Conservation (phyloP, 2,329 filamentous ascomycete species). For the Dissoconium aciculare region DNA sequence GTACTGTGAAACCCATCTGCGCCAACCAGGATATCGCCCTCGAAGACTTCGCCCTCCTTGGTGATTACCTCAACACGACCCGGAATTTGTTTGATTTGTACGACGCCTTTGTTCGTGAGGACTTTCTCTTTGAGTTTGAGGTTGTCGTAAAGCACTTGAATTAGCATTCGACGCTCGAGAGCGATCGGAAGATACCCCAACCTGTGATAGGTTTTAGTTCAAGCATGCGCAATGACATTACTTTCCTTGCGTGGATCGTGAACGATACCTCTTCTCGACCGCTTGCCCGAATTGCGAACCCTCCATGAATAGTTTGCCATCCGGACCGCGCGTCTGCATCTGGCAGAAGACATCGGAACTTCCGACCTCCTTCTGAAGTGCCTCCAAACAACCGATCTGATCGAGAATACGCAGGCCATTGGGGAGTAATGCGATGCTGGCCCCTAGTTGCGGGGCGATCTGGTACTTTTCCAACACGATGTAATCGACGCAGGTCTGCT, state of each 20-base stretch:
- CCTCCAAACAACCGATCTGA: slow-evolving; percentile 4
- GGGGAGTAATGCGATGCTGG: slow-evolving; percentile 4
- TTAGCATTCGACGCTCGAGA: slow-evolving; percentile 2
- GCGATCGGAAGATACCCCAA: neutral
- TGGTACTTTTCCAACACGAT: slow-evolving; percentile 3
- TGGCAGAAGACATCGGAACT: neutral
- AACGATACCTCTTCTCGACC: neutral
- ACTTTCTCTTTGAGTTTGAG: slow-evolving; percentile 2
- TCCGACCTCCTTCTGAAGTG: neutral
- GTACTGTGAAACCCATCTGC: slow-evolving; percentile 4
- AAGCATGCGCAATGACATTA: no score
- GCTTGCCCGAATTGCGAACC: neutral
- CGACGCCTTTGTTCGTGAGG: slow-evolving; percentile 1
- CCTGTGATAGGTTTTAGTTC: no score
- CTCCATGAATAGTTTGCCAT: slow-evolving; percentile 1
- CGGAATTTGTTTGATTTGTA: neutral
- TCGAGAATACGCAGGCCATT: slow-evolving; percentile 4
- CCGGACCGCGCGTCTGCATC: neutral
- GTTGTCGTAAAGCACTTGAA: slow-evolving; percentile 3
- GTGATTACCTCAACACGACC: slow-evolving; percentile 1
- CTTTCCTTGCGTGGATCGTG: neutral
- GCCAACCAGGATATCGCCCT: slow-evolving; percentile 2
- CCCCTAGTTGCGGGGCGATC: slow-evolving; percentile 2
- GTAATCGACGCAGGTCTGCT: slow-evolving; percentile 3
- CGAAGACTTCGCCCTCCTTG: neutral